Conservation (phyloP, 2,329 filamentous ascomycete genomes). For the Talaromyces sp. region DNA sequence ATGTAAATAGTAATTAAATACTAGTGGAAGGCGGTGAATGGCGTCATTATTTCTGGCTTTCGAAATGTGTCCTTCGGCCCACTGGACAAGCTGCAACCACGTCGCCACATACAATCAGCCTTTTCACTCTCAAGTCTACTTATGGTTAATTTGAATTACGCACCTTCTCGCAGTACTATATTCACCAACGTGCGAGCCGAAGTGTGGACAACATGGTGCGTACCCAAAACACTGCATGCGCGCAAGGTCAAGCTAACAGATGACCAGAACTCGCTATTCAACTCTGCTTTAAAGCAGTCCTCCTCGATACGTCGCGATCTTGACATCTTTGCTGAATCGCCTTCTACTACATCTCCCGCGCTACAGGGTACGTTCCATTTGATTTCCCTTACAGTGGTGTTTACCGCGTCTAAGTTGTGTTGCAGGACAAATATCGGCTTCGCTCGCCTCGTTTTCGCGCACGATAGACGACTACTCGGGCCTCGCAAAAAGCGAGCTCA, state of each 20-base stretch:
- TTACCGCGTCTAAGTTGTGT: not conserved
- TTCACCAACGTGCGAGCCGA: not conserved
- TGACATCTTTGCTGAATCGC: slow-evolving; percentile 59
- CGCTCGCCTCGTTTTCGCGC: slow-evolving; percentile 74
- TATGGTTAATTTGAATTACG: not conserved
- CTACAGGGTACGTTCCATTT: slow-evolving; percentile 47
- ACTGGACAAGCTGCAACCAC: not conserved
- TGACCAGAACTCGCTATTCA: slow-evolving; percentile 72
- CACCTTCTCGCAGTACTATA: not conserved
- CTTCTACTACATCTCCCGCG: slow-evolving; percentile 53
- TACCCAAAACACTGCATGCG: not conserved
- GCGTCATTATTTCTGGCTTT: slow-evolving; percentile 23
- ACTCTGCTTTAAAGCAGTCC: slow-evolving; percentile 78
- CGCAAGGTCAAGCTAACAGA: not conserved
- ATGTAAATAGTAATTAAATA: not conserved
- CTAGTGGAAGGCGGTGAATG: slow-evolving; percentile 28
- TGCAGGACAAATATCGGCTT: slow-evolving; percentile 68
- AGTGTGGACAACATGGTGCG: not conserved
- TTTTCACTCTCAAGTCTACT: not conserved
- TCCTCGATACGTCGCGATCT: slow-evolving; percentile 74
- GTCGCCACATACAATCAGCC: slow-evolving; percentile 7
- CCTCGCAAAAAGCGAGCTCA: slow-evolving; percentile 81
- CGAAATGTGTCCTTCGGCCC: slow-evolving; percentile 27
- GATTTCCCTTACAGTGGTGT: not conserved
- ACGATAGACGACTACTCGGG: slow-evolving; percentile 88